Percentiles rank a stretch among this genome's conserved stretches.
phyloP scores from a whole-genome alignment of 108 stramenopile genomes.

The Nitzschia palea region DNA sequence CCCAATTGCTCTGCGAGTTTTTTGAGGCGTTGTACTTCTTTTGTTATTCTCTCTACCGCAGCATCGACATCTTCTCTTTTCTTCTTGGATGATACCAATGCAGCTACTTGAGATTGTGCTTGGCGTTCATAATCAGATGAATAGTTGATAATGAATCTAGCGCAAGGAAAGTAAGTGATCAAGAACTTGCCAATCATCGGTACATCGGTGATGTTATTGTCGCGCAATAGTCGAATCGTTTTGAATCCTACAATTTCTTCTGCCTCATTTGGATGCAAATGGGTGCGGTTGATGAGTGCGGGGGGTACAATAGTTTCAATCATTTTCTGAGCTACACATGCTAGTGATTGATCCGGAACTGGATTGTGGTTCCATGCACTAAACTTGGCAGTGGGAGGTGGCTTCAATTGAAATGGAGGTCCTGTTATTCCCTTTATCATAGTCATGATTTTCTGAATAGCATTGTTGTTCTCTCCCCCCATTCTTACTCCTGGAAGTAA shows the following conservation, averaged over 20 bases:
- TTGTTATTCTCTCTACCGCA: not conserved
- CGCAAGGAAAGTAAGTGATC: conserved; percentile 36
- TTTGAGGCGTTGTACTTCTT: not conserved
- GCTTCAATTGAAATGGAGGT: not conserved
- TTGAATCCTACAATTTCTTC: conserved; percentile 38
- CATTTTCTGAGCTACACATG: conserved; percentile 23
- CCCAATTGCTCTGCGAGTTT: conserved; percentile 23
- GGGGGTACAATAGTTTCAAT: conserved; percentile 42
- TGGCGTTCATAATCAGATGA: conserved; percentile 20
- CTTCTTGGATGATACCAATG: not conserved
- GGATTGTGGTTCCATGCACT: not conserved
- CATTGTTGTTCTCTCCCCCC: conserved; percentile 39
- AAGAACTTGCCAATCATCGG: conserved; percentile 21
- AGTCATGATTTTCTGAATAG: conserved; percentile 16
- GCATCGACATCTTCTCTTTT: not conserved
- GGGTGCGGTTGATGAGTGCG: not conserved
- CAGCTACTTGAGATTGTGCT: conserved; percentile 2
- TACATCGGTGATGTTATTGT: not conserved
- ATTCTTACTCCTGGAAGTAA: conserved; percentile 33
- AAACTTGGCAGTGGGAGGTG: not conserved
- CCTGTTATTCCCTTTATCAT: not conserved
- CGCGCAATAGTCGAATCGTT: conserved; percentile 26
- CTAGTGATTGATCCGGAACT: conserved; percentile 1
- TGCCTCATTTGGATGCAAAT: conserved; percentile 1
- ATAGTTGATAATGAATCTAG: conserved; percentile 31